phyloP scores from a whole-genome alignment of 2,329 filamentous ascomycete genomes.

The Helicocarpus griseus region DNA sequence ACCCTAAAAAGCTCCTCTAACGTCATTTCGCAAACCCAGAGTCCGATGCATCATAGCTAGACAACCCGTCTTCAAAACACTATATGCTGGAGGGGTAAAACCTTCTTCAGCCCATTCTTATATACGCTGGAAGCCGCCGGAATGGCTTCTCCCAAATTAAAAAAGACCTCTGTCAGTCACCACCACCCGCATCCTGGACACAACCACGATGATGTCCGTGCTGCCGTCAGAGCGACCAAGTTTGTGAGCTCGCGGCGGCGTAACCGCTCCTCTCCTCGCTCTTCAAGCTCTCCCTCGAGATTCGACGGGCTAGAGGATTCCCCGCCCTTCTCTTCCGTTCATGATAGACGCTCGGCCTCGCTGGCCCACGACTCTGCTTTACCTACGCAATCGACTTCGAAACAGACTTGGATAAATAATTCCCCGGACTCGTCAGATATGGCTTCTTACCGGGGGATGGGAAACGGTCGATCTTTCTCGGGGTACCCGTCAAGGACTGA shows the following conservation, averaged over 20 bases:
- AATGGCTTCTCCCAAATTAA: background rate
- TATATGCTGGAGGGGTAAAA: background rate
- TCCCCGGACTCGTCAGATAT: background rate
- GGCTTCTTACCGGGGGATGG: background rate
- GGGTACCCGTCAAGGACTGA: constrained; percentile 4
- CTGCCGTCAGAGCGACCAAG: background rate
- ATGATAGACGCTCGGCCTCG: background rate
- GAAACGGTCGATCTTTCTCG: background rate
- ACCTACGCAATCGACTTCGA: background rate
- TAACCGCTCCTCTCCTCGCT: background rate
- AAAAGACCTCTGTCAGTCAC: constrained; percentile 1
- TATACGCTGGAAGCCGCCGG: background rate
- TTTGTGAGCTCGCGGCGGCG: background rate
- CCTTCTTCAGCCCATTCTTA: background rate
- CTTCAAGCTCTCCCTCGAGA: background rate
- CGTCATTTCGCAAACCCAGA: background rate
- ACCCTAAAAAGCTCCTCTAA: background rate
- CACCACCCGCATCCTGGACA: background rate
- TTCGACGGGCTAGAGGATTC: background rate
- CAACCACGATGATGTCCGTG: background rate
- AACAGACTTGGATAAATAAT: constrained; percentile 2
- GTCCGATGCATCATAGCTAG: background rate
- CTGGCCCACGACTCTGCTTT: background rate
- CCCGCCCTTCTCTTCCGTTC: background rate
- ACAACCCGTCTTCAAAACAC: background rate